Evolutionary conservation across 345 rosid genomes (phyloP).

Genomic region (Sapria himalayana): DNA sequence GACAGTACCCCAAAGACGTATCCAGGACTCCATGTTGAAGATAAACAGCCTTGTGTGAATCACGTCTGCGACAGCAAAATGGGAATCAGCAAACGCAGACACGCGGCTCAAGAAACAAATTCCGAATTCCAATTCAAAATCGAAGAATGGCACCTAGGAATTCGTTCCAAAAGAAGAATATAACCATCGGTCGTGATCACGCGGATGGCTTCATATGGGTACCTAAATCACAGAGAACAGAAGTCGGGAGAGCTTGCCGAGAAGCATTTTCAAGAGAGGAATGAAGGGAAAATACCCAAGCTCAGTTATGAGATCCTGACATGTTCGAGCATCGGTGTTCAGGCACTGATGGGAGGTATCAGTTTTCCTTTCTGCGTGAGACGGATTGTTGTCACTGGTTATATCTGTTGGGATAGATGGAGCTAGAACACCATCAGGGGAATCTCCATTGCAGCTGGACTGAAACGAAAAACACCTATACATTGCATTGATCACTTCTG

Average conservation of each 20-base stretch:
- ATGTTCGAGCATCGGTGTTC: conserved; percentile 86
- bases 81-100: no score
- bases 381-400: conserved; percentile 46
- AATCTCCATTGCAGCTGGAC: conserved; percentile 8
- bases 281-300: conserved; percentile 34
- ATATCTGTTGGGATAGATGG: conserved; percentile 26
- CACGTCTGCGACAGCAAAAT: conserved; percentile 38
- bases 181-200: conserved; percentile 88
- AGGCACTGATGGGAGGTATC: conserved; percentile 36
- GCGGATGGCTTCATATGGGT: conserved; percentile 83
- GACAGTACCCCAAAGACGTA: conserved; percentile 88
- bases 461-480: conserved; percentile 33
- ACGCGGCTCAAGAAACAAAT: conserved; percentile 7
- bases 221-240: conserved; percentile 23
- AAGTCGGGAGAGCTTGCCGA: not conserved
- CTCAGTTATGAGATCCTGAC: conserved; percentile 89
- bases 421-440: conserved; percentile 12
- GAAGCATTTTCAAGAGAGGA: conserved; percentile 2
- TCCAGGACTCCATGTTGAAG: conserved; percentile 87
- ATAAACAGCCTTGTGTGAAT: conserved; percentile 73
- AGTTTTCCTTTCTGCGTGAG: conserved; percentile 25
- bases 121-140: conserved; percentile 4
- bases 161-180: conserved; percentile 82
- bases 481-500: conserved; percentile 20
- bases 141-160: conserved; percentile 48